A percentile compares a stretch with the other conserved stretches of the same genome.
Conservation (phyloP, 2,329 filamentous ascomycete species). For the Macroventuria anomochaeta region DNA sequence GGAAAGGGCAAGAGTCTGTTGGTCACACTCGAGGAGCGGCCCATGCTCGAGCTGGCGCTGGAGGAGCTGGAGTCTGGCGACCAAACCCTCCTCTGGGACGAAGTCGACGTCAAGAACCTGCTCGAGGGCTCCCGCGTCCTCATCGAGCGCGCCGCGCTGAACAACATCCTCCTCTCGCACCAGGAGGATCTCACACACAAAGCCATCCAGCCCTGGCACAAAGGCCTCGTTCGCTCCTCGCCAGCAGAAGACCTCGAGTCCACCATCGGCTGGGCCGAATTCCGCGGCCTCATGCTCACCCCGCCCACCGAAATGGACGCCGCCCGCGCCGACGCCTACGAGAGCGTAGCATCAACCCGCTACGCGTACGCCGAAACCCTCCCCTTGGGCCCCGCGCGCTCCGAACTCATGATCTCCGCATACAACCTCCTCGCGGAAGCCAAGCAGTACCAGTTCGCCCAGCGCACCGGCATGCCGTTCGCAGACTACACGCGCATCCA, state of each 20-base stretch:
- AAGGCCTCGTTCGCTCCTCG: constrained; percentile 24
- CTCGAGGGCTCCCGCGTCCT: constrained; percentile 84
- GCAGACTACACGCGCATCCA: constrained; percentile 19
- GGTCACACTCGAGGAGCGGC: constrained; percentile 38
- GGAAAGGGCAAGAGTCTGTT: constrained; percentile 37
- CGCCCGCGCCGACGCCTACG: constrained; percentile 34
- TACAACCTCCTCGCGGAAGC: constrained; percentile 41
- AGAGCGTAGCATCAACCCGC: constrained; percentile 32
- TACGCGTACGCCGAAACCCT: constrained; percentile 32
- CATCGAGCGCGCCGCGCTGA: constrained; percentile 81
- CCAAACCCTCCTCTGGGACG: constrained; percentile 70
- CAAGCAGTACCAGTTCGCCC: constrained; percentile 32
- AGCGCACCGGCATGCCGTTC: constrained; percentile 30
- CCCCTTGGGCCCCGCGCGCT: constrained; percentile 26
- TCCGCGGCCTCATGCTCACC: constrained; percentile 32
- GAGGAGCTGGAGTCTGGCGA: constrained; percentile 71
- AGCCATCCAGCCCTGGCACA: constrained; percentile 30
- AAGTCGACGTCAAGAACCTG: constrained; percentile 95
- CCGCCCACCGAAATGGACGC: constrained; percentile 28
- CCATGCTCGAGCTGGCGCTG: constrained; percentile 70
- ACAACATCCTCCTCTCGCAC: constrained; percentile 66
- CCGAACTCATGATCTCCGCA: constrained; percentile 30
- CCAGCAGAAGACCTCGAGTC: constrained; percentile 32
- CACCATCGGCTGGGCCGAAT: constrained; percentile 37
- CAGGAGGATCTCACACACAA: constrained; percentile 39